Evolutionary conservation across 2,329 filamentous ascomycete species (phyloP), one percentile per base, ranked within the genome.

Genomic region (Nannizziopsis barbatae): DNA sequence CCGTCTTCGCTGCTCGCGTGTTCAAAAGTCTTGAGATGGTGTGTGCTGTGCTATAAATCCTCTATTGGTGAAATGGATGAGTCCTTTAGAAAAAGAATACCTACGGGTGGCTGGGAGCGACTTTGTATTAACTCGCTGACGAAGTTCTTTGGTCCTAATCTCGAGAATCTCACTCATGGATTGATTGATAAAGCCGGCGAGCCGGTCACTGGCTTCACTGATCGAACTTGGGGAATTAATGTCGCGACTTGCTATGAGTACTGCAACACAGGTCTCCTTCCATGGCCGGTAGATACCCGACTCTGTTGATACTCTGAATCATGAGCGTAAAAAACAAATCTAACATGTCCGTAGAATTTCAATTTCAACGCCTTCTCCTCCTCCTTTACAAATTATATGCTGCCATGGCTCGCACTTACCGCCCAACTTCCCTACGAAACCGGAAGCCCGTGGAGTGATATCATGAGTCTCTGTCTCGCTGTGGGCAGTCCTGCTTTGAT

Each of bases 351-450:
- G 17, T 31, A 45, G 43, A 45, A 45, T n/a, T 45, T 45, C 33
- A 36, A 38, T 22, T 45, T 45, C 33, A 45, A 38, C n/a, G 33
- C 43, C 18, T 45, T 45, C 30, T 37, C 43, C 17, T 22, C 43
- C 2, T 11, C 33, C 2, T 45, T 45, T 11, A 45, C 43, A 8
- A 45, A 38, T 18, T 45, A 45, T 31, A 32, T 45, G 36, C 33
- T 45, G 11, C 43, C 43, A 38, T 45, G 43, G 43, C 43, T 45
- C n/a, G 43, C 43, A 5, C 43, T 45, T 14, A 45, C 43, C 30
- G 43, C 43, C 2, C 43, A 45, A 12, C 35, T 45, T 2, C 43
- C 43, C 11, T 45, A 45, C 33, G 43, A 45, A 38, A 45, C 43
- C 18, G 43, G 43, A 12, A 45, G 35, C 35, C 43, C 43, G 2